Conservation (phyloP, 352 stramenopile genomes). For the Globisporangium iwayamae region DNA sequence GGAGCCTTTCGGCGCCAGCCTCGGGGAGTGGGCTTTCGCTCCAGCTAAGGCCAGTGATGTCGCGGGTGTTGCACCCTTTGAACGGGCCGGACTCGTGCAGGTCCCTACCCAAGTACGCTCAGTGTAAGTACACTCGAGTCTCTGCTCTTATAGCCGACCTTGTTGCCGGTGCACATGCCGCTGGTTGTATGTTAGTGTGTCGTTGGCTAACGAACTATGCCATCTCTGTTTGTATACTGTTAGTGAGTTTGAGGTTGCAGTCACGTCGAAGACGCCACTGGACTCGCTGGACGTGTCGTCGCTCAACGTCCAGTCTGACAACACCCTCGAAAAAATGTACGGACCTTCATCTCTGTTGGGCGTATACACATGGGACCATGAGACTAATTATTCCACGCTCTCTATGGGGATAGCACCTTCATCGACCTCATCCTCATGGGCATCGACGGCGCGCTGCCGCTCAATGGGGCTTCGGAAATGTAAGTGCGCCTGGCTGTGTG, state of each 20-base stretch:
- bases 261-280: constrained; percentile 30
- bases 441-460: constrained; percentile 44
- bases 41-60: constrained; percentile 47
- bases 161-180: not conserved
- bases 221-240: not conserved
- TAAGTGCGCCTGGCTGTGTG: constrained; percentile 19
- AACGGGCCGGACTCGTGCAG: constrained; percentile 69
- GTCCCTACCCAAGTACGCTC: constrained; percentile 41
- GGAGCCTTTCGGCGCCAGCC: constrained; percentile 39
- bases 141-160: not conserved
- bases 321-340: constrained; percentile 41
- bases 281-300: constrained; percentile 54
- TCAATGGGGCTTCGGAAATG: constrained; percentile 54
- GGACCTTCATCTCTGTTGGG: not conserved
- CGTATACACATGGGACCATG: not conserved
- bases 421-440: constrained; percentile 39
- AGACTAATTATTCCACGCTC: not conserved
- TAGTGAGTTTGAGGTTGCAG: constrained; percentile 44
- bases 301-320: constrained; percentile 55
- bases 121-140: constrained; percentile 21
- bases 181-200: not conserved
- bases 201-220: not conserved
- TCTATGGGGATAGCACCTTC: constrained; percentile 23
- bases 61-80: constrained; percentile 51
- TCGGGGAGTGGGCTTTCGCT: constrained; percentile 48